Conservation (phyloP, 176 grass and related monocot genomes). For the Aegilops longissima region DNA sequence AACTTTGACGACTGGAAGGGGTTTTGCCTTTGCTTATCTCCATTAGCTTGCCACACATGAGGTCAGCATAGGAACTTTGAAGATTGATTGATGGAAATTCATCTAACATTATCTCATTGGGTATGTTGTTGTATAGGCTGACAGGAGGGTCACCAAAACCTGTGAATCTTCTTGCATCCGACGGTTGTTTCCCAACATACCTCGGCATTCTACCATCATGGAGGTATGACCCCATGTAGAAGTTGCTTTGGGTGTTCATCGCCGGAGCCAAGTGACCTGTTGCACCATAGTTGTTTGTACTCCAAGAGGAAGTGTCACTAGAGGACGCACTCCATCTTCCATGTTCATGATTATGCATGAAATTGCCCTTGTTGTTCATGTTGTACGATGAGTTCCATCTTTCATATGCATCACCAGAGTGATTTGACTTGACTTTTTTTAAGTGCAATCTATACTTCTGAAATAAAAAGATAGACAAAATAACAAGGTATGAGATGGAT, state of each 20-base stretch:
- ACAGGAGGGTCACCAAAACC: background rate
- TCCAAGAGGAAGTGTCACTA: background rate
- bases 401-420: constrained; percentile 13
- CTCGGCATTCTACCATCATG: background rate
- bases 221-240: background rate
- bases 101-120: background rate
- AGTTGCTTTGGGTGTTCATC: background rate
- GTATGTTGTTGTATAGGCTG: constrained; percentile 16
- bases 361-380: constrained; percentile 19
- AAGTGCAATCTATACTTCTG: constrained; percentile 65
- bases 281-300: constrained; percentile 4
- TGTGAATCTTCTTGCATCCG: background rate
- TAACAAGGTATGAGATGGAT: background rate
- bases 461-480: constrained; percentile 20
- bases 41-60: background rate
- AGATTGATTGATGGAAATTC: background rate
- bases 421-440: constrained; percentile 16
- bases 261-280: background rate
- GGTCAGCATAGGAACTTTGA: background rate
- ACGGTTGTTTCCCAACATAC: background rate
- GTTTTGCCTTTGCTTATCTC: background rate
- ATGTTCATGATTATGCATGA: constrained; percentile 12
- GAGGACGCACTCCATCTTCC: constrained; percentile 22
- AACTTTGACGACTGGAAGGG: background rate
- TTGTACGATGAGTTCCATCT: constrained; percentile 6